Base-by-base conservation (phyloP, 2,329 filamentous ascomycete genomes). In the Neoscytalidium dimidiatum region DNA sequence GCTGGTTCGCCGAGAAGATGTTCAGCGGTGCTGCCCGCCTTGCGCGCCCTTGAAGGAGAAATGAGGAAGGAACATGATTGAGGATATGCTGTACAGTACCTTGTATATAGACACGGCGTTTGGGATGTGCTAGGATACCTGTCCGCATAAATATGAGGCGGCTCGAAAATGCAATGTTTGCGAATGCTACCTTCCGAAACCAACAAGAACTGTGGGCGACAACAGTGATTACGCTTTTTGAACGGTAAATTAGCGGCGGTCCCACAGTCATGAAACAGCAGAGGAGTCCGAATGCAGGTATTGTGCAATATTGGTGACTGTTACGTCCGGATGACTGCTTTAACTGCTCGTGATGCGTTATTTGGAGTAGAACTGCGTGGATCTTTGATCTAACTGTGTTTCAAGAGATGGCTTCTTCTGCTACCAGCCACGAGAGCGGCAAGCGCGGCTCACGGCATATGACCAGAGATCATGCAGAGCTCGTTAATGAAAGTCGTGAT, bases 11-110 rank as follows among this genome's bases (percentile, higher is more conserved):
- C 33, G 26, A 46, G 31, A 63, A 63, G 48, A 44, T 53, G 48
- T 63, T 52, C 61, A 51, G 33, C 35, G 61, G 61, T 9, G 46
- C 61, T 23, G 61, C 61, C 33, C 51, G 48, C 31, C 61, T 60
- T n/a, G 23, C 33, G 48, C 49, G 46, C 46, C 19, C 33, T 19
- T 41, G 43, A 51, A 23, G 7, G 21, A 31, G 49, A 52, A 3
- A 31, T 1, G 5, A 26, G 13, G 8, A 31, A 5, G 31, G 28
- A 17, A 31, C 35, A 43, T 41, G 31, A 51, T 38, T 21, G 19
- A 28, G 58, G 17, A 17, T 8, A 46, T 60, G 6, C 41, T 60
- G 26, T 60, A 46, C 28, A 8, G 56, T 46, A 35, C 13, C 33
- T 46, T 46, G 41, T 48, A 46, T 23, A 60, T 46, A 60, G 41